Conservation (phyloP, 208 protist genomes). For the Angomonas deanei region DNA sequence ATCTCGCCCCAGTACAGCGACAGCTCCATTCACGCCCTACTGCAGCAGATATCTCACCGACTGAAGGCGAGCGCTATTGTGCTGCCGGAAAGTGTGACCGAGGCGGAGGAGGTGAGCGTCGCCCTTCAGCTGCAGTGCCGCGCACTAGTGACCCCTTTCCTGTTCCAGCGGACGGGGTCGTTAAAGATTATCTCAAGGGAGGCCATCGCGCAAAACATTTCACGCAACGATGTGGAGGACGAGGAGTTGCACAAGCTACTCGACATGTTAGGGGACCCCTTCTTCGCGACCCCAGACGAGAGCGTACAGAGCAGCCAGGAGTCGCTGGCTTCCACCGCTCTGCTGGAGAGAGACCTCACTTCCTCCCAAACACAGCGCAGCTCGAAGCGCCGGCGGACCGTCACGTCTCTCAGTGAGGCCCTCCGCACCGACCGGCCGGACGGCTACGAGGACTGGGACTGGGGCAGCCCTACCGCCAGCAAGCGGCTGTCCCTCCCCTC, state of each 20-base stretch:
- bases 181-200: no score
- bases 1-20: neutral
- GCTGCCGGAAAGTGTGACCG: neutral
- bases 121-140: neutral
- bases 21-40: neutral
- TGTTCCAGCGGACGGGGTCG: neutral
- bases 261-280: neutral
- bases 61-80: neutral
- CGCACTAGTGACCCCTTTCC: neutral
- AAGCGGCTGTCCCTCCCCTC: neutral
- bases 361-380: neutral
- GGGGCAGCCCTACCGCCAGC: neutral
- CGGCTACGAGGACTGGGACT: neutral
- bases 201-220: no score
- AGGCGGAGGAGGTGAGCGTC: neutral
- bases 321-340: neutral
- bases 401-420: neutral
- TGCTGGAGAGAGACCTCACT: neutral
- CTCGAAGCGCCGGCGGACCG: conserved; percentile 1
- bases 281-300: neutral
- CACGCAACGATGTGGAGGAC: neutral
- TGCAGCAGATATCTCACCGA: neutral
- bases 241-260: neutral
- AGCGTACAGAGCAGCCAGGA: neutral
- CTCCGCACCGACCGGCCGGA: neutral